Percentiles rank a stretch among this genome's conserved stretches.
Evolutionary conservation across 2,329 filamentous ascomycete species (phyloP).

Genomic region (Penicillium sp.): DNA sequence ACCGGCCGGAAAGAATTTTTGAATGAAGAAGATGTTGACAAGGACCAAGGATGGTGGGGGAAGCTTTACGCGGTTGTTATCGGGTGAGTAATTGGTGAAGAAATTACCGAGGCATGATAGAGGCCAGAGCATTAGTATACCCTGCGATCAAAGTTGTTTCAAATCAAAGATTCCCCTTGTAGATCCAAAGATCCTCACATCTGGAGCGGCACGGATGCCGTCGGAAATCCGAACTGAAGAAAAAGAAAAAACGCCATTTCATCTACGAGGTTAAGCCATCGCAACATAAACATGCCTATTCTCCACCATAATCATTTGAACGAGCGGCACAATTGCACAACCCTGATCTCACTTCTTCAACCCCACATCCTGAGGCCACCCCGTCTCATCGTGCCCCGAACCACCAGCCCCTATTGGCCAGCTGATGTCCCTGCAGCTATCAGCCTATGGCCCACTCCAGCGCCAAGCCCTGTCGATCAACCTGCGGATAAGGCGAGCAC

Average conservation of each 20-base stretch:
- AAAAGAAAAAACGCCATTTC: neutral
- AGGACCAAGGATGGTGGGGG: slow-evolving; percentile 15
- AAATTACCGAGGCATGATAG: neutral
- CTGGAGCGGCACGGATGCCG: slow-evolving; percentile 25
- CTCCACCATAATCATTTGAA: neutral
- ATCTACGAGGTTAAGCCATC: neutral
- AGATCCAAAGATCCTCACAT: neutral
- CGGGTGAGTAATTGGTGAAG: slow-evolving; percentile 15
- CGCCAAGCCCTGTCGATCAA: slow-evolving; percentile 15
- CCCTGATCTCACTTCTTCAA: neutral
- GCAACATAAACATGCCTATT: neutral
- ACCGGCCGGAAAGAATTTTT: slow-evolving; percentile 32
- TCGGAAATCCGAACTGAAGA: slow-evolving; percentile 10
- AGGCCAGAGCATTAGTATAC: neutral
- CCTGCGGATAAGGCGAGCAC: slow-evolving; percentile 6
- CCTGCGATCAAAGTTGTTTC: neutral
- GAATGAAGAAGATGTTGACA: slow-evolving; percentile 9
- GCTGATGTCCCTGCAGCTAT: slow-evolving; percentile 8
- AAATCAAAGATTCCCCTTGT: neutral
- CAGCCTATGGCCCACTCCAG: slow-evolving; percentile 3
- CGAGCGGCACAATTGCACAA: neutral
- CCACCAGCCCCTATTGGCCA: slow-evolving; percentile 11
- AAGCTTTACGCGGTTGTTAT: slow-evolving; percentile 24
- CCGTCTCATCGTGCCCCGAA: slow-evolving; percentile 14
- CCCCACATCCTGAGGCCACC: neutral